These are phyloP conservation scores for Scutellaria minor DNA, from an alignment of 257 asterid genomes.

Conservation along the genomic window DNA sequence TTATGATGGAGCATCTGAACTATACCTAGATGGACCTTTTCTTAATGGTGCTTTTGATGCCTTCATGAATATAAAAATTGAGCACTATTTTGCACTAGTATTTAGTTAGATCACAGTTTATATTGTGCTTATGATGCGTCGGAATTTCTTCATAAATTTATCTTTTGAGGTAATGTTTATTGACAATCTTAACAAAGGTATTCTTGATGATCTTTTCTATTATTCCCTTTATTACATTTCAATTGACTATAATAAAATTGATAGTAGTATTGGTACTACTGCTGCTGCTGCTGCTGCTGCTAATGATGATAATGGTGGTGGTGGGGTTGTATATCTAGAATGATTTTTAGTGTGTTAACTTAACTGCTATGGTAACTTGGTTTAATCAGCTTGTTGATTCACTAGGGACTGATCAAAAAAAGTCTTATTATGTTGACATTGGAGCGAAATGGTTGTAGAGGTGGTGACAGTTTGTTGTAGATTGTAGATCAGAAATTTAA, in stretches of 20 bases:
- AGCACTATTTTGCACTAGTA: background rate
- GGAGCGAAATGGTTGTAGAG: background rate
- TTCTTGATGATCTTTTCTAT: background rate
- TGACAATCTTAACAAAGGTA: background rate
- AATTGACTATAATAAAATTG: background rate
- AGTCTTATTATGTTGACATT: background rate
- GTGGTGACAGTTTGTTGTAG: background rate
- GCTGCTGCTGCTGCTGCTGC: no score
- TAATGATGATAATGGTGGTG: background rate
- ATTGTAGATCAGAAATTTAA: conserved; percentile 3
- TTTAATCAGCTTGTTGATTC: background rate
- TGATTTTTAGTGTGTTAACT: background rate
- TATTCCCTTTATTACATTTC: background rate
- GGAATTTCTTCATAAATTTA: background rate
- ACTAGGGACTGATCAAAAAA: background rate
- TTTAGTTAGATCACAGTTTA: background rate
- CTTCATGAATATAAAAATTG: background rate
- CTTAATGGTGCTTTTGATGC: conserved; percentile 4
- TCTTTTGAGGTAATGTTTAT: background rate
- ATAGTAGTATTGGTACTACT: no score
- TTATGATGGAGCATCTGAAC: conserved; percentile 2
- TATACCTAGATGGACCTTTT: background rate
- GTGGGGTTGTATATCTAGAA: background rate
- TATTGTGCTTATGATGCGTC: conserved; percentile 3
- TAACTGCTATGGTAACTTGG: background rate